These are phyloP conservation scores for Amylocystis lapponica DNA, from an alignment of 768 basidiomycete genomes.

Conservation along the genomic window DNA sequence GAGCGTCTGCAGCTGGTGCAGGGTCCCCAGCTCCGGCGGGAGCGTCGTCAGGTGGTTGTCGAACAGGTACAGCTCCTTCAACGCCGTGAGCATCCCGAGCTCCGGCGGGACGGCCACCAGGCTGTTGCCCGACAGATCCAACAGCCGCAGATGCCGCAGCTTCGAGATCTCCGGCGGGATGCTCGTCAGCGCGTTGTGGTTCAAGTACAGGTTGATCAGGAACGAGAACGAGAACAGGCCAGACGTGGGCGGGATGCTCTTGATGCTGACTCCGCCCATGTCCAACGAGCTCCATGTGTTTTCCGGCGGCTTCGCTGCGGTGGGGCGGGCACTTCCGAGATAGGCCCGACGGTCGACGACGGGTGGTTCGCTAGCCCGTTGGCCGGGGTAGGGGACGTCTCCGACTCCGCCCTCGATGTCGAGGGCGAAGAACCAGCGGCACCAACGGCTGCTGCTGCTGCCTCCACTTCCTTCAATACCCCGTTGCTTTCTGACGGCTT, in stretches of 20 bases:
- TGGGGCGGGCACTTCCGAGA: slow-evolving; percentile 63
- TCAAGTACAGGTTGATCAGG: slow-evolving; percentile 91
- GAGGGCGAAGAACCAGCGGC: slow-evolving; percentile 14
- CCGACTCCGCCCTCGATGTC: slow-evolving; percentile 4
- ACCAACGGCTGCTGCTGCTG: too few relatives aligned
- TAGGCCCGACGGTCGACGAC: slow-evolving; percentile 71
- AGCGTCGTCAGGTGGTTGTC: slow-evolving; percentile 89
- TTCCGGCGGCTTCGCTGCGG: slow-evolving; percentile 57
- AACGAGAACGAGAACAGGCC: slow-evolving; percentile 85
- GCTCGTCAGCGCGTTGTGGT: slow-evolving; percentile 80
- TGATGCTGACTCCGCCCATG: slow-evolving; percentile 93
- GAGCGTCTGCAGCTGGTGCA: slow-evolving; percentile 88
- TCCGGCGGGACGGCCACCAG: slow-evolving; percentile 76
- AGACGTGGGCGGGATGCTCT: slow-evolving; percentile 75
- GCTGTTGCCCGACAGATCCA: slow-evolving; percentile 90
- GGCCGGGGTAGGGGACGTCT: slow-evolving; percentile 24
- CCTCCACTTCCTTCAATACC: slow-evolving; percentile 20
- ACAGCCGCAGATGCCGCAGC: slow-evolving; percentile 78
- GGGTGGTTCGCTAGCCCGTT: slow-evolving; percentile 48
- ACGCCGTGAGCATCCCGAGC: slow-evolving; percentile 80
- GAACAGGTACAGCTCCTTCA: slow-evolving; percentile 92
- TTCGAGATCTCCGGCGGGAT: slow-evolving; percentile 81
- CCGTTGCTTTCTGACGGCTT: slow-evolving; percentile 40
- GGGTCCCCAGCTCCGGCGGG: slow-evolving; percentile 80
- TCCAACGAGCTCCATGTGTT: slow-evolving; percentile 89